phyloP scores from a whole-genome alignment of 129 eudicot species.

The Glebionis coronaria region DNA sequence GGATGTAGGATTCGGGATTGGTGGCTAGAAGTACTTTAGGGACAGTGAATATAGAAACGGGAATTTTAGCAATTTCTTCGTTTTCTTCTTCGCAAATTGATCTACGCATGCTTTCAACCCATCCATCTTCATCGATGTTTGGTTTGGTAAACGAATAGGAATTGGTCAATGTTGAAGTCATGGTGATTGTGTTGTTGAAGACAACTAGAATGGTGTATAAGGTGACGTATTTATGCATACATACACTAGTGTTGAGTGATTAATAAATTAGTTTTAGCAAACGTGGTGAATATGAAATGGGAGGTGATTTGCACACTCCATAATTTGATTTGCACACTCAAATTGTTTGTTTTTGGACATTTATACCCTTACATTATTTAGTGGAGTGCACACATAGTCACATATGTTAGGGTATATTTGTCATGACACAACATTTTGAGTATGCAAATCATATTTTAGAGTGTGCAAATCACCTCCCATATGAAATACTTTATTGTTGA shows the following conservation, averaged over 20 bases:
- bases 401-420: too few relatives aligned
- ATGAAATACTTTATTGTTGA: too few relatives aligned
- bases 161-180: constrained; percentile 4
- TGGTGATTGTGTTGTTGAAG: neutral
- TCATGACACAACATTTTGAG: too few relatives aligned
- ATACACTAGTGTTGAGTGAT: neutral
- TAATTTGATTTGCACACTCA: too few relatives aligned
- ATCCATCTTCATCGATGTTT: constrained; percentile 11
- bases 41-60: constrained; percentile 49
- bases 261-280: neutral
- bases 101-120: constrained; percentile 45
- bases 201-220: neutral
- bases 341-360: too few relatives aligned
- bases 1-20: constrained; percentile 47
- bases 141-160: constrained; percentile 21
- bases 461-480: too few relatives aligned
- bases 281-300: constrained; percentile 1
- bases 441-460: too few relatives aligned
- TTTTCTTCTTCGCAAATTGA: constrained; percentile 27
- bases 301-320: too few relatives aligned
- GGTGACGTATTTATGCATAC: neutral
- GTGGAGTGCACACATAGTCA: too few relatives aligned
- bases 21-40: constrained; percentile 41
- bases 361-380: too few relatives aligned
- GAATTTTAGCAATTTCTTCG: constrained; percentile 38